These are phyloP conservation scores for Globisporangium paroecandrum DNA, from an alignment of 352 stramenopile species.

Conservation along the genomic window DNA sequence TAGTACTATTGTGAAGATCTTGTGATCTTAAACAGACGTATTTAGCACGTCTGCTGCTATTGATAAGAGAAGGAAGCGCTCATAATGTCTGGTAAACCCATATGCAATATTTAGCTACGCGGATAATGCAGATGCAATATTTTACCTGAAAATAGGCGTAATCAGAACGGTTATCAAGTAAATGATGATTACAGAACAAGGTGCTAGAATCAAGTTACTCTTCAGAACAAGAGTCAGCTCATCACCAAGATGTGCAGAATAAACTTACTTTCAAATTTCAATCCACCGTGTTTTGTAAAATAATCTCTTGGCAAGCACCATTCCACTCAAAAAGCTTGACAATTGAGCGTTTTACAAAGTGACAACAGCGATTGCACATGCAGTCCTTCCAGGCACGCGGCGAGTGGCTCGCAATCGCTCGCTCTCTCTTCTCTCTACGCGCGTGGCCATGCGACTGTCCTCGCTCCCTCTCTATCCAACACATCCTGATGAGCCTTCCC, in stretches of 20 bases:
- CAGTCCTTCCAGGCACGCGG: neutral
- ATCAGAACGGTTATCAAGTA: neutral
- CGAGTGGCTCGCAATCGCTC: neutral
- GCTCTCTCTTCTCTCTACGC: neutral
- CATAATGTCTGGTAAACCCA: neutral
- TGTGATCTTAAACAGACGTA: neutral
- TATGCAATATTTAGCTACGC: neutral
- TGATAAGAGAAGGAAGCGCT: neutral
- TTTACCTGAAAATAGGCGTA: neutral
- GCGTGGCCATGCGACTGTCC: neutral
- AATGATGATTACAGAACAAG: neutral
- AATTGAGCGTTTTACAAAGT: neutral
- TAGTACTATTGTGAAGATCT: neutral
- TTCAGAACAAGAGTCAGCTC: neutral
- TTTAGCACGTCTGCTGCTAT: neutral
- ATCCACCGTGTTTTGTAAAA: neutral
- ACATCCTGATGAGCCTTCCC: constrained; percentile 6
- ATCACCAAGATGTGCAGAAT: neutral
- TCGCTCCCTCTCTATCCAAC: neutral
- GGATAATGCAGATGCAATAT: neutral
- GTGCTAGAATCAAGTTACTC: neutral
- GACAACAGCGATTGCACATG: constrained; percentile 7
- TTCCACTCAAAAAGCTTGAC: neutral
- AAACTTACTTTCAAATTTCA: neutral
- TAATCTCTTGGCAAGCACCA: neutral